Evolutionary conservation across 1,284 basidiomycete genomes (phyloP).

Genomic region (Melampsora americana): DNA sequence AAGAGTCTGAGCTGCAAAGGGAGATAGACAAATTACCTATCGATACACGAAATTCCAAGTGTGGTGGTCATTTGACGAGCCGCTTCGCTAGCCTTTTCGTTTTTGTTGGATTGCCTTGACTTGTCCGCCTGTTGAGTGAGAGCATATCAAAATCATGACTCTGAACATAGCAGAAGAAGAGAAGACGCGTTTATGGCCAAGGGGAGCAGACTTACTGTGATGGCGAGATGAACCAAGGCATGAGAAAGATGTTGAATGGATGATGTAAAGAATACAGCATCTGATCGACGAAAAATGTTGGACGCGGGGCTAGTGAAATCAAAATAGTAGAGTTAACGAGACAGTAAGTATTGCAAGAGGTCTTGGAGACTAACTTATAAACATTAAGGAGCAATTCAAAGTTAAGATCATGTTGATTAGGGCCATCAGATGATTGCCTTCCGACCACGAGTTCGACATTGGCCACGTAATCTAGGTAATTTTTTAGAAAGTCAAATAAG

Average conservation of each 20-base stretch:
- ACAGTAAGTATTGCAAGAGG: neutral
- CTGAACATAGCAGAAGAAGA: neutral
- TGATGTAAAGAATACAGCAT: conserved; percentile 38
- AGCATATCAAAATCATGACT: neutral
- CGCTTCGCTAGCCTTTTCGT: conserved; percentile 49
- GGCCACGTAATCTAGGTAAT: conserved; percentile 25
- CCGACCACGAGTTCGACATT: conserved; percentile 1
- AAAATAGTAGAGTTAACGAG: neutral
- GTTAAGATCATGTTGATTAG: conserved; percentile 21
- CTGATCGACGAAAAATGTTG: conserved; percentile 36
- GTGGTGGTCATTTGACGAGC: conserved; percentile 48
- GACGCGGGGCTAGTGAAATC: conserved; percentile 22
- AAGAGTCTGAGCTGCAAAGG: neutral
- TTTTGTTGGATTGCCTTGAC: conserved; percentile 46
- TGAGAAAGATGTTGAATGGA: conserved; percentile 30
- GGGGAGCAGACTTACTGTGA: conserved; percentile 4
- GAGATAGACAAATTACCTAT: conserved; percentile 44
- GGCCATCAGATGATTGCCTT: neutral
- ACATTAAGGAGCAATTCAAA: conserved; percentile 36
- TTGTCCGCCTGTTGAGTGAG: conserved; percentile 46
- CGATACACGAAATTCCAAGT: conserved; percentile 49
- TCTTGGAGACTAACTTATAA: conserved; percentile 24
- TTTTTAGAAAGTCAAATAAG: conserved; percentile 30
- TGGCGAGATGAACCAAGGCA: conserved; percentile 34
- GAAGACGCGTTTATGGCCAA: neutral